Evolutionary conservation across 2,329 filamentous ascomycete species (phyloP).

Genomic region (Knufia petricola): DNA sequence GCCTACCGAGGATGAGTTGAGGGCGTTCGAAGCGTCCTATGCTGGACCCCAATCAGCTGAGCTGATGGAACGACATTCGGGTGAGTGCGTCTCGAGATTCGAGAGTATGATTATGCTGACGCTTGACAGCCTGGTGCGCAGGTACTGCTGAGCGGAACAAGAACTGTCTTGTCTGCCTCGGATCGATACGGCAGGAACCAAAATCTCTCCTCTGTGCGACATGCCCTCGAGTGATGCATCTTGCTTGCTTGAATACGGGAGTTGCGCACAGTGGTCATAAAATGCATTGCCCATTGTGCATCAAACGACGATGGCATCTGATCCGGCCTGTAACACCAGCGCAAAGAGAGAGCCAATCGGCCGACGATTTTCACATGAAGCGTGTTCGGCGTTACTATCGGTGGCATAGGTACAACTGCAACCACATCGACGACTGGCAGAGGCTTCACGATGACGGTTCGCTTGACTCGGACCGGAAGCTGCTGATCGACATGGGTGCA

Average conservation of each 20-base stretch:
- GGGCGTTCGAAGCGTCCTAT: neutral
- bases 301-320: slow-evolving; percentile 4
- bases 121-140: neutral
- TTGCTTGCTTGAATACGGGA: neutral
- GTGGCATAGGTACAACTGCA: neutral
- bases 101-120: too few species aligned
- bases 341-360: neutral
- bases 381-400: neutral
- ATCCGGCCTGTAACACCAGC: neutral
- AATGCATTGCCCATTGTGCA: neutral
- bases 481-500: neutral
- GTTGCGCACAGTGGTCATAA: neutral
- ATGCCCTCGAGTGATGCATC: neutral
- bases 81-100: too few species aligned
- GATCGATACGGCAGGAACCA: neutral
- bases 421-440: neutral
- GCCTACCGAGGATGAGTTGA: neutral
- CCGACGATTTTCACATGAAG: neutral
- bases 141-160: neutral
- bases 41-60: neutral
- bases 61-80: neutral
- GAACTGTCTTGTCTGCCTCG: slow-evolving; percentile 1
- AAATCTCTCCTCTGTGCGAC: neutral
- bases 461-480: neutral
- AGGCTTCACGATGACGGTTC: neutral